Base-by-base conservation (phyloP, 768 basidiomycete genomes). In the Agrocybe praecox region DNA sequence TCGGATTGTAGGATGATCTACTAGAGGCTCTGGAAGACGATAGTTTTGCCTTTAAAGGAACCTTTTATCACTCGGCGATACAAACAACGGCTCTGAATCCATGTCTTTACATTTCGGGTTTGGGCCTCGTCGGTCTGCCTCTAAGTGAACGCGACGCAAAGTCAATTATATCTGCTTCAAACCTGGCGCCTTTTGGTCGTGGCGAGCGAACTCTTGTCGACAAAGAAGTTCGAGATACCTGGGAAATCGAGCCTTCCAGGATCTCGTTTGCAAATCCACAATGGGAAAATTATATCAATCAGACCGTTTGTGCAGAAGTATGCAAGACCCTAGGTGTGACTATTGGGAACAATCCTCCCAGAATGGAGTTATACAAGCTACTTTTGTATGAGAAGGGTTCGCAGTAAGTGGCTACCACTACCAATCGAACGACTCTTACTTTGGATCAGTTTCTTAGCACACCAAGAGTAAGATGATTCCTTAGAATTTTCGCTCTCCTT, bases 321-420 rank as follows among this genome's bases (percentile, higher is more conserved):
- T 77, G 75, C 42, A 51, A 64, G 22, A 60, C 65, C 1, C 63
- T 83, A 1, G 80, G 80, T 0, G 76, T 79, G 12, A 59, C 63
- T 12, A 47, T 67, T 1, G 59, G 60, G 11, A 60, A 62, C 0
- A 61, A 65, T 19, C 52, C 62, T 2, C 76, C 78, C 10, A 65
- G 63, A 7, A 73, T 70, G 60, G 76, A 81, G 53, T 58, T 80
- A 7, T 74, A 81, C 58, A 83, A 83, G 61, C 70, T 83, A 1
- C 66, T 82, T 5, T 60, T 83, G 15, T 81, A 81, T 51, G 76
- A 82, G 59, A 67, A 67, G 0, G 79, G 80, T 23, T 81, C 80
- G 6, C 79, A 80, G 81, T 84, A 52, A 59, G 79, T 72, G 5
- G 23, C 45, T 17, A 40, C 26, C 48, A 40, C 33, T 32, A 33